phyloP scores from a whole-genome alignment of 352 stramenopile genomes.

The Phytopythium boreale region DNA sequence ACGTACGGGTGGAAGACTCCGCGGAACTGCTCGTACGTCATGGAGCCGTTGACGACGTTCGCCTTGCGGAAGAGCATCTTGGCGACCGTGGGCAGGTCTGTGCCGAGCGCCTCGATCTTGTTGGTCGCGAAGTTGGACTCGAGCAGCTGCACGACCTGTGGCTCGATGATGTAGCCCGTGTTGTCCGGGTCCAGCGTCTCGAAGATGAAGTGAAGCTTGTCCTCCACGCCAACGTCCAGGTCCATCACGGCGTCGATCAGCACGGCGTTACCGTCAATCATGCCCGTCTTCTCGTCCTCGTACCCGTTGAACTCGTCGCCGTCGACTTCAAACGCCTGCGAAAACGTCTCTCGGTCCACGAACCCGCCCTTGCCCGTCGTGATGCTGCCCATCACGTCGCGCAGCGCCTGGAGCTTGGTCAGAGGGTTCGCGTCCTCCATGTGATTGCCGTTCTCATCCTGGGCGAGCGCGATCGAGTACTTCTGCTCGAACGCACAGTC shows the following conservation, averaged over 20 bases:
- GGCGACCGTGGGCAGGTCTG: constrained; percentile 61
- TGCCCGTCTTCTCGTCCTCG: constrained; percentile 33
- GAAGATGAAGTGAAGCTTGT: constrained; percentile 85
- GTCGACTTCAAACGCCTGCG: constrained; percentile 65
- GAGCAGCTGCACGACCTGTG: constrained; percentile 64
- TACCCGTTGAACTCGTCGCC: constrained; percentile 56
- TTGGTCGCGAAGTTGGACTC: constrained; percentile 71
- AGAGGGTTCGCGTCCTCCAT: constrained; percentile 35
- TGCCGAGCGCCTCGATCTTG: constrained; percentile 72
- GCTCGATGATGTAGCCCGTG: constrained; percentile 46
- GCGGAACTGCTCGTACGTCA: constrained; percentile 72
- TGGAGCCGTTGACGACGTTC: constrained; percentile 45
- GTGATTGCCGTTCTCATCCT: constrained; percentile 34
- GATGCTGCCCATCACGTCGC: constrained; percentile 74
- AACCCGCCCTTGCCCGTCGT: constrained; percentile 47
- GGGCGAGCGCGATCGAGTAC: constrained; percentile 61
- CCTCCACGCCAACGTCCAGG: constrained; percentile 63
- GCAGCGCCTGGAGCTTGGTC: constrained; percentile 60
- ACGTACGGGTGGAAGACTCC: constrained; percentile 72
- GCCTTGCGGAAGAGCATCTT: constrained; percentile 72
- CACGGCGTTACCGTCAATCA: constrained; percentile 73
- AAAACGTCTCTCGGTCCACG: constrained; percentile 77
- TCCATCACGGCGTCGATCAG: constrained; percentile 82
- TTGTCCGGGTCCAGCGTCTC: constrained; percentile 68
- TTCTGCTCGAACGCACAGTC: constrained; percentile 69